Base-by-base conservation (phyloP, 805 yeast genomes). In the Sporopachydermia quercuum region DNA sequence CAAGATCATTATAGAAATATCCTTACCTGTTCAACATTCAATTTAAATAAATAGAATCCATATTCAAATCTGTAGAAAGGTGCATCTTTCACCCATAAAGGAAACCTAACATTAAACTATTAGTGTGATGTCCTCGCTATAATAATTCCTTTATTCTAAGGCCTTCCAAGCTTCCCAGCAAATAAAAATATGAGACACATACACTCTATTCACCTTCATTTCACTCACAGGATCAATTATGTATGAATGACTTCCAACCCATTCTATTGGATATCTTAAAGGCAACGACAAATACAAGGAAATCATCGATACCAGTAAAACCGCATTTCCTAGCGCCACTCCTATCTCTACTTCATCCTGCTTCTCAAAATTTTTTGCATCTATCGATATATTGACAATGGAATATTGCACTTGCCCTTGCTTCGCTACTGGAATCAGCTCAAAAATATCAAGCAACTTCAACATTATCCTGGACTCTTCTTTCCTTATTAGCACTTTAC, bases 81-180 rank as follows among this genome's bases (percentile, higher is more conserved):
- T 5, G 57, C 63, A 6, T 67, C 70, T 14, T 62, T 60, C n/a
- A 69, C 57, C 63, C 71, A 71, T 35, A 72, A 47, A 3, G 77
- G 77, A 46, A 68, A 71, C 33, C 61, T 43, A 18, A 38, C 47
- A 13, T n/a, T 8, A 23, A 8, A 23, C 30, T 23, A n/a, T 23
- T 23, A 23, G 30, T 23, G n/a, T 23, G n/a, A n/a, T n/a, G n/a
- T n/a, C n/a, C n/a, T n/a, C n/a, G n/a, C n/a, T n/a, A n/a, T n/a
- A n/a, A n/a, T n/a, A n/a, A n/a, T n/a, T n/a, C n/a, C n/a, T n/a
- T n/a, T n/a, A n/a, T n/a, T n/a, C n/a, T n/a, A n/a, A n/a, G n/a
- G n/a, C n/a, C n/a, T n/a, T n/a, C n/a, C n/a, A n/a, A n/a, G n/a
- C n/a, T n/a, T n/a, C n/a, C n/a, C n/a, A n/a, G n/a, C n/a, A n/a